Conservation (phyloP, 2,329 filamentous ascomycete genomes). For the Exophiala viscosa region DNA sequence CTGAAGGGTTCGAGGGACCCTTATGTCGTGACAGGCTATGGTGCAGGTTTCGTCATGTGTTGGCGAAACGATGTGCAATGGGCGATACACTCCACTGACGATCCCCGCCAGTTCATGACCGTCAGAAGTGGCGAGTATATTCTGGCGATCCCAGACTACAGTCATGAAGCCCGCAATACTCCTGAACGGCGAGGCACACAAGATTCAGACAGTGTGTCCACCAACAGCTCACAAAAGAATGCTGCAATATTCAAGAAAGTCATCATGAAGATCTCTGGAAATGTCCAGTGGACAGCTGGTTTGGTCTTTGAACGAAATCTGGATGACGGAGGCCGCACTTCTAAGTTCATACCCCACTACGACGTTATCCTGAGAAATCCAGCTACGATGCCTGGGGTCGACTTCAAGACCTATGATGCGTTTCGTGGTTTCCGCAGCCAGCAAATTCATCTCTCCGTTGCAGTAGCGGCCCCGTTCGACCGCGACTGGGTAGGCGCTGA, state of each 20-base stretch:
- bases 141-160: conserved; percentile 89
- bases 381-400: conserved; percentile 59
- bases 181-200: conserved; percentile 35
- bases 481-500: conserved; percentile 79
- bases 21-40: conserved; percentile 86
- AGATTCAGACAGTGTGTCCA: conserved; percentile 58
- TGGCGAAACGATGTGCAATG: conserved; percentile 93
- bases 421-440: conserved; percentile 94
- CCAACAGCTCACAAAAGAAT: conserved; percentile 63
- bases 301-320: conserved; percentile 87
- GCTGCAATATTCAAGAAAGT: conserved; percentile 95
- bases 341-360: conserved; percentile 89
- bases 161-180: conserved; percentile 73
- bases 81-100: conserved; percentile 77
- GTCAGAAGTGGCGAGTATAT: conserved; percentile 95
- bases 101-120: conserved; percentile 90
- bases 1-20: conserved; percentile 90
- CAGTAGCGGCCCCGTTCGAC: conserved; percentile 79
- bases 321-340: conserved; percentile 67
- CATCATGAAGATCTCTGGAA: conserved; percentile 95
- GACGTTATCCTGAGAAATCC: conserved; percentile 82
- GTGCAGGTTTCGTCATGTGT: conserved; percentile 95
- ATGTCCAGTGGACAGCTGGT: conserved; percentile 87
- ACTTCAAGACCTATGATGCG: conserved; percentile 70
- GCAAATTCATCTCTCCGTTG: conserved; percentile 92